Conservation (phyloP, 495 filamentous ascomycete species). For the Talaromyces adpressus region DNA sequence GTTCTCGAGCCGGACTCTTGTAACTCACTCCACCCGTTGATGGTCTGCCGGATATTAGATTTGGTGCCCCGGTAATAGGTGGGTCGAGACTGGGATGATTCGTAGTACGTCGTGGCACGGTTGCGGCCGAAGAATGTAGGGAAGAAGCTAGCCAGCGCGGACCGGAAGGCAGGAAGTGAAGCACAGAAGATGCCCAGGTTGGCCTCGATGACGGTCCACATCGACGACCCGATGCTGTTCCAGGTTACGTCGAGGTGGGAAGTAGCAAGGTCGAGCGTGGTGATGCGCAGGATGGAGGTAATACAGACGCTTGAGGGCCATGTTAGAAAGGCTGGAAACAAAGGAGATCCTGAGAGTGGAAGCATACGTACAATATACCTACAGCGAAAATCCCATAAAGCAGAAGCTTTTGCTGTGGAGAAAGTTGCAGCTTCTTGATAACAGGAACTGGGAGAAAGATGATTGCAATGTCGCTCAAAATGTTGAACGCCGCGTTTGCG, state of each 20-base stretch:
- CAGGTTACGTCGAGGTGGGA: slow-evolving; percentile 18
- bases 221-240: slow-evolving; percentile 26
- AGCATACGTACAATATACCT: slow-evolving; percentile 16
- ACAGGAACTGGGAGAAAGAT: slow-evolving; percentile 30
- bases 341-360: slow-evolving; percentile 20
- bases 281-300: slow-evolving; percentile 25
- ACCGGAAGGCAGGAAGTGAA: slow-evolving; percentile 33
- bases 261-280: slow-evolving; percentile 20
- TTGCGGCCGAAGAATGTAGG: slow-evolving; percentile 11
- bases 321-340: slow-evolving; percentile 31
- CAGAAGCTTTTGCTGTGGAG: slow-evolving; percentile 21
- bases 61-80: not conserved
- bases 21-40: not conserved
- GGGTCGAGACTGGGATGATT: no score
- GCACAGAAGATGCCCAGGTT: slow-evolving; percentile 41
- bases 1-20: not conserved
- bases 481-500: slow-evolving; percentile 16
- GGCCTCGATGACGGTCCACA: slow-evolving; percentile 41
- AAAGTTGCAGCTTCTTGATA: slow-evolving; percentile 26
- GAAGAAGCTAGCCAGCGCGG: slow-evolving; percentile 19
- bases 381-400: slow-evolving; percentile 28
- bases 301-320: slow-evolving; percentile 25
- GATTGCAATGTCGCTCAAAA: slow-evolving; percentile 33
- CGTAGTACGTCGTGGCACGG: not conserved
- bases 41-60: not conserved